Evolutionary conservation across 83 land plant species (phyloP).

Genomic region (Larix sibirica): DNA sequence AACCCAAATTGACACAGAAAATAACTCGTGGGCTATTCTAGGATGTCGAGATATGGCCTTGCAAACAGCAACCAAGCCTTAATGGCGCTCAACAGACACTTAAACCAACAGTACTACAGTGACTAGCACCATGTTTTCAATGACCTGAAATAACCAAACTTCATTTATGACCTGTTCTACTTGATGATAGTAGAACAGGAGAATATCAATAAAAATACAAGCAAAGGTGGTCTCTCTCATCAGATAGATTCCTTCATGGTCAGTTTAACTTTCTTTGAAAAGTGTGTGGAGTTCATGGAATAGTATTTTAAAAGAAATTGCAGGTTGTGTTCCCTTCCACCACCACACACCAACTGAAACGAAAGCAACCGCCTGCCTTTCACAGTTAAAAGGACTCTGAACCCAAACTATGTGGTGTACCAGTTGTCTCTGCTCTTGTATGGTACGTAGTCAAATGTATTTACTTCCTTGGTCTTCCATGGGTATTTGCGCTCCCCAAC

Average conservation of each 20-base stretch:
- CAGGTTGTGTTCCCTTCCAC: constrained; percentile 15
- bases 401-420: constrained; percentile 6
- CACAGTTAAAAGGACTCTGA: constrained; percentile 10
- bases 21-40: neutral
- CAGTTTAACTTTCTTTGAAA: constrained; percentile 1
- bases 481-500: constrained; percentile 5
- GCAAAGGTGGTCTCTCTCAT: constrained; percentile 12
- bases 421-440: neutral
- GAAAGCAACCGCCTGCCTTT: constrained; percentile 10
- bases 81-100: neutral
- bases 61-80: neutral
- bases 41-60: neutral
- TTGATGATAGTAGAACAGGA: neutral
- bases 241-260: constrained; percentile 7
- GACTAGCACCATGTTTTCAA: neutral
- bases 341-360: constrained; percentile 5
- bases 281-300: neutral
- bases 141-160: neutral
- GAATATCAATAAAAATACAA: constrained; percentile 1
- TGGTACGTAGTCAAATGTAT: constrained; percentile 15
- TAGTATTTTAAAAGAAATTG: neutral
- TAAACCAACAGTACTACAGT: neutral
- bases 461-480: constrained; percentile 10
- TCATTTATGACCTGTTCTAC: neutral
- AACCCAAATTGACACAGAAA: neutral